Percentiles rank a stretch among this genome's conserved stretches.
These are phyloP conservation scores for Marasmius tenuissimus DNA, from an alignment of 1,284 basidiomycete genomes.

Conservation along the genomic window DNA sequence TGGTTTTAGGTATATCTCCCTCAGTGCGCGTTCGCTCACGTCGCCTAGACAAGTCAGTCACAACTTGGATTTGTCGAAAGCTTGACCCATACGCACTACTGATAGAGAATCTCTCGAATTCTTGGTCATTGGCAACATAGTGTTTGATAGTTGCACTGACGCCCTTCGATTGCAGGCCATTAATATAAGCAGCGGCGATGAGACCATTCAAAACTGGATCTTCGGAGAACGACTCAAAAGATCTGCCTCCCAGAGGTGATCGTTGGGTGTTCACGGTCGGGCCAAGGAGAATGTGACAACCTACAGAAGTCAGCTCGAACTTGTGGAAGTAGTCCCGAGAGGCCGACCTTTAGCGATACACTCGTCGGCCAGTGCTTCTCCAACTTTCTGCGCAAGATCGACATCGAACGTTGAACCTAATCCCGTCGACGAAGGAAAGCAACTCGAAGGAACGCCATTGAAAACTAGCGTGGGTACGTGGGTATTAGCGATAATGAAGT, in stretches of 20 bases:
- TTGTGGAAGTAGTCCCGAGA: background rate
- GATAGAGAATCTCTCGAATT: conserved; percentile 49
- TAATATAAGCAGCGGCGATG: conserved; percentile 52
- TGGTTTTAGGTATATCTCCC: conserved; percentile 56
- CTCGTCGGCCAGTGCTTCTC: conserved; percentile 46
- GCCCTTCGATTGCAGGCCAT: conserved; percentile 52
- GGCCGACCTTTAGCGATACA: conserved; percentile 40
- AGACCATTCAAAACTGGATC: conserved; percentile 39
- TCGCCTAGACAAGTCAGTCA: conserved; percentile 31
- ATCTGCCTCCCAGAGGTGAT: conserved; percentile 46
- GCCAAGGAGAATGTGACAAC: conserved; percentile 45
- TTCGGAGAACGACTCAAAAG: conserved; percentile 56
- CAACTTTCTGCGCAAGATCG: conserved; percentile 41
- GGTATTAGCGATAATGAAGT: background rate
- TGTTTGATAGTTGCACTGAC: conserved; percentile 49
- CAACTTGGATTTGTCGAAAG: background rate
- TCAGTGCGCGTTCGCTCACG: conserved; percentile 52
- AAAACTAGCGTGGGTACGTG: conserved; percentile 32
- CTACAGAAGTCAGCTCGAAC: conserved; percentile 15
- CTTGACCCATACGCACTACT: conserved; percentile 38
- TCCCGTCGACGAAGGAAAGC: conserved; percentile 49
- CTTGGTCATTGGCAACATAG: conserved; percentile 52
- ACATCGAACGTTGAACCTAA: conserved; percentile 50
- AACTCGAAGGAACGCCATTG: conserved; percentile 48
- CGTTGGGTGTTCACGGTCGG: conserved; percentile 58